Percentiles rank a stretch among this genome's conserved stretches.
Conservation (phyloP, 2,329 filamentous ascomycete species). For the Microcera coccophila region DNA sequence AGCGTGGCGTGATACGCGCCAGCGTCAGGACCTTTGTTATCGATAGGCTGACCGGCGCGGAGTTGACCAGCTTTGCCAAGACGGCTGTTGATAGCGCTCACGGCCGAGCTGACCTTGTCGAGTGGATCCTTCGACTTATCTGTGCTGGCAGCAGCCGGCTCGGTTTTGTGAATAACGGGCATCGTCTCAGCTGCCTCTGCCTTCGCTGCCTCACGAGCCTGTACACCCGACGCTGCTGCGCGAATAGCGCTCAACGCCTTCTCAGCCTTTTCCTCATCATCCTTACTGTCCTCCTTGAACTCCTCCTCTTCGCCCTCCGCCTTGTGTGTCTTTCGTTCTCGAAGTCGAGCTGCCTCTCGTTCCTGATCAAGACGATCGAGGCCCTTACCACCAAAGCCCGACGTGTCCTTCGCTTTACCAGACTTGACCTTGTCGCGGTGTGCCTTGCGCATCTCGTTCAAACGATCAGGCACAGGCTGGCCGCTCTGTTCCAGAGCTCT, state of each 20-base stretch:
- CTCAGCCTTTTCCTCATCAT: constrained; percentile 65
- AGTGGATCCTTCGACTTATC: constrained; percentile 64
- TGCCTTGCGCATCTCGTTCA: constrained; percentile 62
- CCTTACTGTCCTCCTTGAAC: constrained; percentile 73
- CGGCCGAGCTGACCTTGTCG: constrained; percentile 85
- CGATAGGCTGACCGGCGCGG: constrained; percentile 87
- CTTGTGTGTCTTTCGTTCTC: constrained; percentile 85
- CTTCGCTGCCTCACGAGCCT: constrained; percentile 50
- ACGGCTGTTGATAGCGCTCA: constrained; percentile 85
- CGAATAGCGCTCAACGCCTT: constrained; percentile 63
- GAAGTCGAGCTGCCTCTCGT: constrained; percentile 78
- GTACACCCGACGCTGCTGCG: constrained; percentile 56
- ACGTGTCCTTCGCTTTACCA: constrained; percentile 83
- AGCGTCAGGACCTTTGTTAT: constrained; percentile 97
- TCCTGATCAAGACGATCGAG: constrained; percentile 88
- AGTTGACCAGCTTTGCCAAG: constrained; percentile 86
- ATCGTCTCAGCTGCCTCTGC: constrained; percentile 37
- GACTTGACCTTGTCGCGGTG: constrained; percentile 89
- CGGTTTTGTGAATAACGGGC: constrained; percentile 42
- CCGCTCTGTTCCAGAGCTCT: constrained; percentile 92
- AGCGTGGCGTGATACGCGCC: constrained; percentile 95
- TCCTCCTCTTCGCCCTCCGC: constrained; percentile 82
- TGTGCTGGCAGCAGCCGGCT: constrained; percentile 53
- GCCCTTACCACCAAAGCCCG: constrained; percentile 92
- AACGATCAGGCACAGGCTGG: constrained; percentile 70